These are phyloP conservation scores for Dryadomyces quercus-mongolicae DNA, from an alignment of 2,329 filamentous ascomycete species.

Conservation along the genomic window DNA sequence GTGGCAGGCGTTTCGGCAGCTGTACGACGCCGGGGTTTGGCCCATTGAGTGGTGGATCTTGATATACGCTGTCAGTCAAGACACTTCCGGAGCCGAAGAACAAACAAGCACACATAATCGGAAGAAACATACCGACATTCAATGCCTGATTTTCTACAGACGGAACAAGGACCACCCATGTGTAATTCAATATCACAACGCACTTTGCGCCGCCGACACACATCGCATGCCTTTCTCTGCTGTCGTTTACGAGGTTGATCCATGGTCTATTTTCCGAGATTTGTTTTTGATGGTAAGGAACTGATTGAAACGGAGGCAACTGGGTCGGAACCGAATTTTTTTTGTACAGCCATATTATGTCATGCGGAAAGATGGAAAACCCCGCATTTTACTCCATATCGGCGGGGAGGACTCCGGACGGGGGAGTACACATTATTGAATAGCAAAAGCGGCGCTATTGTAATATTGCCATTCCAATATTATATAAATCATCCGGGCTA, in stretches of 20 bases:
- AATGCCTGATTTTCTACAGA: slow-evolving; percentile 5
- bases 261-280: not conserved
- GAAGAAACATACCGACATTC: slow-evolving; percentile 11
- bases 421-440: no score
- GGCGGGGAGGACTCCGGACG: no score
- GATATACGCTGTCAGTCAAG: not conserved
- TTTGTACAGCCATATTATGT: no score
- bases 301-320: not conserved
- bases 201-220: slow-evolving; percentile 11
- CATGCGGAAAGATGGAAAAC: no score
- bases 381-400: no score
- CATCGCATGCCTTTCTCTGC: slow-evolving; percentile 9
- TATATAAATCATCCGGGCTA: no score
- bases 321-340: no score
- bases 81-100: not conserved
- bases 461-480: no score
- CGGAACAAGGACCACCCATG: slow-evolving; percentile 1
- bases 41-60: not conserved
- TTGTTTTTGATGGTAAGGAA: not conserved
- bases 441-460: no score
- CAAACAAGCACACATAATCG: not conserved
- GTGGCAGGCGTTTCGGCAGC: not conserved
- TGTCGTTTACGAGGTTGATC: slow-evolving; percentile 1
- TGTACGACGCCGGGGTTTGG: not conserved
- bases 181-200: slow-evolving; percentile 8